A percentile compares a stretch with the other conserved stretches of the same genome.
Evolutionary conservation across 2,329 filamentous ascomycete genomes (phyloP).

Genomic region (Colletotrichum australisinense): DNA sequence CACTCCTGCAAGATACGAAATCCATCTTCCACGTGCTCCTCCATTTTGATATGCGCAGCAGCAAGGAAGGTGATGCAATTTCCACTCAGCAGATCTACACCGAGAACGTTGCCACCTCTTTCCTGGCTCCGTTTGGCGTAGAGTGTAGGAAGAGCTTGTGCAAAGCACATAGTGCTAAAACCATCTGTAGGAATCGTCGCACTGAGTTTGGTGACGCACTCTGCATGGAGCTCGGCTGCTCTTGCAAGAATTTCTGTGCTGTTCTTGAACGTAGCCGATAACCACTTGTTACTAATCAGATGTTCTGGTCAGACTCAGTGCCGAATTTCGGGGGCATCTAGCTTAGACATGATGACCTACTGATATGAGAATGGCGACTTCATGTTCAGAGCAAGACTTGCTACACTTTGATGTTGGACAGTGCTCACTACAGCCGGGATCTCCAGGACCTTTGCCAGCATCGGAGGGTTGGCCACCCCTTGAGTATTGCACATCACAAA

Average conservation of each 20-base stretch:
- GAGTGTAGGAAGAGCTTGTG: not conserved
- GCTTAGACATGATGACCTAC: not conserved
- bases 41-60: no score
- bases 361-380: not conserved
- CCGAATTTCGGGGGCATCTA: no score
- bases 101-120: not conserved
- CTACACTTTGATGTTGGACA: not conserved
- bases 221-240: not conserved
- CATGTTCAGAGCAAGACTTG: not conserved
- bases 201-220: not conserved
- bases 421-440: not conserved
- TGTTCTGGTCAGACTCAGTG: not conserved
- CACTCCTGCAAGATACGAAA: no score
- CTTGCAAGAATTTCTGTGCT: not conserved
- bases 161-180: not conserved
- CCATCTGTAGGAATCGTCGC: not conserved
- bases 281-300: not conserved
- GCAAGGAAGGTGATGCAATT: no score
- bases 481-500: not conserved
- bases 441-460: not conserved
- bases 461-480: not conserved
- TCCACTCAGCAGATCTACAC: no score
- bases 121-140: not conserved
- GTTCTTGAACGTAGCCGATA: not conserved
- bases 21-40: no score